A percentile compares a stretch with the other conserved stretches of the same genome.
Evolutionary conservation across 805 yeast species (phyloP).

Genomic region (Candida gorgasii): DNA sequence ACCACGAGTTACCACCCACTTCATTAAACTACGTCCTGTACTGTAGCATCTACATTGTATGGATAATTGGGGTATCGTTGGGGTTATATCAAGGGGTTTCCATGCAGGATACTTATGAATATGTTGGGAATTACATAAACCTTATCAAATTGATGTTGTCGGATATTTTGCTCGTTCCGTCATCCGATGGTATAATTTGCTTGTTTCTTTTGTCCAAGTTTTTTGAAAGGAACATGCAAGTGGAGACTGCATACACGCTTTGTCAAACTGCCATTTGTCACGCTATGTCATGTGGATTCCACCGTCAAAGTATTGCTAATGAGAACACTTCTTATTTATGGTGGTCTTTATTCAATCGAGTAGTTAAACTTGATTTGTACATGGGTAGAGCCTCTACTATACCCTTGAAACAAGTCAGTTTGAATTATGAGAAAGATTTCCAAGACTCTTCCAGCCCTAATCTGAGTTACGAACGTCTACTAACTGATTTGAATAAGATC

Average conservation of each 20-base stretch:
- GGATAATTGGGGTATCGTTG: slow-evolving; percentile 14
- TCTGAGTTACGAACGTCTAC: slow-evolving; percentile 3
- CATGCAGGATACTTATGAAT: slow-evolving; percentile 12
- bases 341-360: slow-evolving; percentile 14
- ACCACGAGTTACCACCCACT: slow-evolving; percentile 1
- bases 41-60: slow-evolving; percentile 11
- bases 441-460: neutral
- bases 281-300: slow-evolving; percentile 14
- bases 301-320: slow-evolving; percentile 12
- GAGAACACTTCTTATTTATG: slow-evolving; percentile 10
- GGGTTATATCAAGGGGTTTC: slow-evolving; percentile 11
- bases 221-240: slow-evolving; percentile 15
- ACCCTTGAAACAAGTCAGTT: slow-evolving; percentile 8
- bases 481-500: slow-evolving; percentile 12
- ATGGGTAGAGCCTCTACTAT: slow-evolving; percentile 13
- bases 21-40: slow-evolving; percentile 10
- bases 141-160: slow-evolving; percentile 12
- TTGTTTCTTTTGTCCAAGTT: slow-evolving; percentile 9
- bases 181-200: slow-evolving; percentile 11
- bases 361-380: slow-evolving; percentile 9
- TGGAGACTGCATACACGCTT: slow-evolving; percentile 13
- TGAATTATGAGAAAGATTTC: slow-evolving; percentile 9
- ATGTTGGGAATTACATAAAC: slow-evolving; percentile 10
- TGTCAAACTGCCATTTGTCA: slow-evolving; percentile 13
- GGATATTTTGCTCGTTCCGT: slow-evolving; percentile 12